Evolutionary conservation across 1,284 basidiomycete genomes (phyloP).

Genomic region (Inonotus obliquus): DNA sequence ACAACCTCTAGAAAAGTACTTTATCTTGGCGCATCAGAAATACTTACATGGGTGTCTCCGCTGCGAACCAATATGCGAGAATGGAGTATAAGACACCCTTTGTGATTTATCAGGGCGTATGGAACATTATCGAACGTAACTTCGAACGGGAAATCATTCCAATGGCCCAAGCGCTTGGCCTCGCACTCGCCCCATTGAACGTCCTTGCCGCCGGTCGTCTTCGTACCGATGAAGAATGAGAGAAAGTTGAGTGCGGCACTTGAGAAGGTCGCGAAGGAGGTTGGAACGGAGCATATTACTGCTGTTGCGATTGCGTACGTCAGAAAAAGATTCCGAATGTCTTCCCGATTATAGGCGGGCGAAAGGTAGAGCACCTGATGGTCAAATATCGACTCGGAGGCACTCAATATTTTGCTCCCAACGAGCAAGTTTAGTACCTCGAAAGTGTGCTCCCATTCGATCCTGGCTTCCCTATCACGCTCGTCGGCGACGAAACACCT

Average conservation of each 20-base stretch:
- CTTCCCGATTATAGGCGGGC: conserved; percentile 25
- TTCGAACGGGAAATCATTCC: conserved; percentile 61
- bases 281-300: conserved; percentile 24
- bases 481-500: conserved; percentile 4
- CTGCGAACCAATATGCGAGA: conserved; percentile 49
- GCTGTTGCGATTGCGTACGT: conserved; percentile 22
- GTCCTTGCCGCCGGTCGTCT: conserved; percentile 18
- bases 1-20: conserved; percentile 35
- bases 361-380: conserved; percentile 26
- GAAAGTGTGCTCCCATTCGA: conserved; percentile 24
- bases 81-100: conserved; percentile 46
- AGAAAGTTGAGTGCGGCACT: conserved; percentile 25
- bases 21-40: conserved; percentile 36
- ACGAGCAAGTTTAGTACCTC: conserved; percentile 21
- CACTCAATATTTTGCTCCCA: conserved; percentile 24
- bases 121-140: conserved; percentile 45
- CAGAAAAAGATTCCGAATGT: conserved; percentile 20
- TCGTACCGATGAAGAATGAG: conserved; percentile 25
- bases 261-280: conserved; percentile 30
- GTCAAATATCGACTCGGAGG: conserved; percentile 28
- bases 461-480: conserved; percentile 23
- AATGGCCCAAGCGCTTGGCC: conserved; percentile 40
- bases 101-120: conserved; percentile 52
- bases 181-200: conserved; percentile 34
- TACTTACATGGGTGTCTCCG: conserved; percentile 53